These are phyloP conservation scores for Solioccasus polychromus DNA, from an alignment of 768 basidiomycete genomes.

Conservation along the genomic window DNA sequence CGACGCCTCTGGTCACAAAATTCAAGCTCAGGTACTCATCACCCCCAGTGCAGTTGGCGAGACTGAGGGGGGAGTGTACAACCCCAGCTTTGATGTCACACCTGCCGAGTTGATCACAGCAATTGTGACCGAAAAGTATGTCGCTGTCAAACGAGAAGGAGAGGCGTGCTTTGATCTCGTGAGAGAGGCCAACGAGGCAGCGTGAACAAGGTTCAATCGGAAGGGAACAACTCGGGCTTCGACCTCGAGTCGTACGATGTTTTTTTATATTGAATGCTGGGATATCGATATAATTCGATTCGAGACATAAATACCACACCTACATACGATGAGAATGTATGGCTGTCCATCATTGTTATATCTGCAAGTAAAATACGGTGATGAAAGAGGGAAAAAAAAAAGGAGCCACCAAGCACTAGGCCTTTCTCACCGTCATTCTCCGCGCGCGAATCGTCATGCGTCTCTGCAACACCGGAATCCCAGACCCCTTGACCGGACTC, in stretches of 20 bases:
- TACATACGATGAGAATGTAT: no score
- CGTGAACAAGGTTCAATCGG: neutral
- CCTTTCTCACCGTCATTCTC: slow-evolving; percentile 16
- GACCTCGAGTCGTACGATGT: neutral
- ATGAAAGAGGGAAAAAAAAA: neutral
- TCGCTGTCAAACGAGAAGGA: slow-evolving; percentile 69
- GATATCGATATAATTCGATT: no score
- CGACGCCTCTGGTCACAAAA: slow-evolving; percentile 41
- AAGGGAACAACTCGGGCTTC: neutral
- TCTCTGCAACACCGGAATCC: slow-evolving; percentile 28
- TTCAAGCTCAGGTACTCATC: slow-evolving; percentile 79
- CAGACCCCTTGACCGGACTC: slow-evolving; percentile 26
- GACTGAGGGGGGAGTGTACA: slow-evolving; percentile 52
- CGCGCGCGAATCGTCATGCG: slow-evolving; percentile 28
- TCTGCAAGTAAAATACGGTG: neutral
- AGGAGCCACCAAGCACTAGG: slow-evolving; percentile 3
- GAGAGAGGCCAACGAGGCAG: slow-evolving; percentile 22
- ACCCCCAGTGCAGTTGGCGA: slow-evolving; percentile 59
- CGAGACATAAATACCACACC: neutral
- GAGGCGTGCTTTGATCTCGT: slow-evolving; percentile 61
- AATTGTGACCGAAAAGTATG: slow-evolving; percentile 94
- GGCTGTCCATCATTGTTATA: no score
- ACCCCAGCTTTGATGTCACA: slow-evolving; percentile 96
- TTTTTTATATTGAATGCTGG: neutral
- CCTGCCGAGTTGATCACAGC: slow-evolving; percentile 92